Evolutionary conservation across 1,139 yeast species (phyloP).

Genomic region (Pichia sp.): DNA sequence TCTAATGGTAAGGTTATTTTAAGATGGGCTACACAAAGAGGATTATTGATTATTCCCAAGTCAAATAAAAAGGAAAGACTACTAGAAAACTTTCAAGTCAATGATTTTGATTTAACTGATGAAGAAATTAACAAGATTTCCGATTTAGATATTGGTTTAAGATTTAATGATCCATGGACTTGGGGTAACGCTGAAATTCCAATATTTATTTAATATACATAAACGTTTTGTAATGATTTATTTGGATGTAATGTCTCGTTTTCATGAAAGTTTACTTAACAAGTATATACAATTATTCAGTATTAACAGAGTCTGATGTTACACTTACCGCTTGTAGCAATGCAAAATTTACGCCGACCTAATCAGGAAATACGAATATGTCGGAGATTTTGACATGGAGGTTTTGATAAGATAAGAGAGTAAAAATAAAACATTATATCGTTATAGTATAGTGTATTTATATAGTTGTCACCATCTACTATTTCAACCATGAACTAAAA

Average conservation of each 20-base stretch:
- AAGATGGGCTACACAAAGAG: slow-evolving; percentile 79
- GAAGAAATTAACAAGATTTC: slow-evolving; percentile 49
- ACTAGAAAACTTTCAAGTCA: slow-evolving; percentile 48
- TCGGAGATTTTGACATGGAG: background rate
- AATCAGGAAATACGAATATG: background rate
- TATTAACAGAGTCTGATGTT: no score
- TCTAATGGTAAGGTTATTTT: slow-evolving; percentile 55
- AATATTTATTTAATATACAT: slow-evolving; percentile 32
- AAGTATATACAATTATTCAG: no score
- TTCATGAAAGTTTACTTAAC: no score
- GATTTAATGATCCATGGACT: slow-evolving; percentile 83
- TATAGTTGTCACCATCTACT: no score
- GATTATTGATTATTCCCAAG: slow-evolving; percentile 68
- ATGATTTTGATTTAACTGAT: slow-evolving; percentile 46
- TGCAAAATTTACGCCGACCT: background rate
- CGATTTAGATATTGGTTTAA: slow-evolving; percentile 55
- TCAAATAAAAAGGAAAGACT: slow-evolving; percentile 60
- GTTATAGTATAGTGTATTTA: background rate
- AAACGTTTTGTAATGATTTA: no score
- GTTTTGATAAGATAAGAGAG: background rate
- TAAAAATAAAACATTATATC: no score
- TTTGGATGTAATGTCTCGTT: no score
- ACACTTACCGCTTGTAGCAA: no score
- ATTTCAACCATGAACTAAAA: no score
- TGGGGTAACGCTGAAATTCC: slow-evolving; percentile 50